A percentile compares a stretch with the other conserved stretches of the same genome.
Conservation (phyloP, 2,329 filamentous ascomycete species). For the Monilinia fructicola region DNA sequence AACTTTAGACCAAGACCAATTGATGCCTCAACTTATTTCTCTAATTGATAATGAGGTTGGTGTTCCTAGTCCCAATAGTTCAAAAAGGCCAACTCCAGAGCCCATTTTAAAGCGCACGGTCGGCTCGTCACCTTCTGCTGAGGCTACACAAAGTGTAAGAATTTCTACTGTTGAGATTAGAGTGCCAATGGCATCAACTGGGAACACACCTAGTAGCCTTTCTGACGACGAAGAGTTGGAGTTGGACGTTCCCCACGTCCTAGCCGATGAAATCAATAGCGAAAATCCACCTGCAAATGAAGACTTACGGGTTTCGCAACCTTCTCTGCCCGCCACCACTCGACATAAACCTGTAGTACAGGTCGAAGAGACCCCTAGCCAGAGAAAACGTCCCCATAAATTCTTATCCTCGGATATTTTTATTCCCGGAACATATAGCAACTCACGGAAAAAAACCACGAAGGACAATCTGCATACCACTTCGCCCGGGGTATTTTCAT, state of each 20-base stretch:
- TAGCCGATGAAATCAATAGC: conserved; percentile 31
- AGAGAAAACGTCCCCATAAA: neutral
- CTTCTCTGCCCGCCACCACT: conserved; percentile 28
- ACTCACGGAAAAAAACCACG: conserved; percentile 4
- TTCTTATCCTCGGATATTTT: conserved; percentile 28
- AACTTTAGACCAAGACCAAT: neutral
- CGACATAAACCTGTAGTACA: conserved; percentile 28
- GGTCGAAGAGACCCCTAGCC: conserved; percentile 32
- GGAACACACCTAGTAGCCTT: conserved; percentile 19
- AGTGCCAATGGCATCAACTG: neutral
- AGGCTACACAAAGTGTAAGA: neutral
- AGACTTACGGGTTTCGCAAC: conserved; percentile 21
- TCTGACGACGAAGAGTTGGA: conserved; percentile 35
- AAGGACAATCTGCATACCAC: neutral
- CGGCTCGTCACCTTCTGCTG: neutral
- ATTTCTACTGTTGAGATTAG: neutral
- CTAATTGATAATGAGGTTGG: neutral
- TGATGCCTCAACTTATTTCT: neutral
- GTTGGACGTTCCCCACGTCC: conserved; percentile 31
- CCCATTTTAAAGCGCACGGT: neutral
- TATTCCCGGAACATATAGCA: conserved; percentile 30
- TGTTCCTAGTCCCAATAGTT: neutral
- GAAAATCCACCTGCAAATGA: conserved; percentile 13
- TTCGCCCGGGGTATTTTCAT: neutral
- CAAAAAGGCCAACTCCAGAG: neutral